phyloP scores from a whole-genome alignment of 2,329 filamentous ascomycete species.

The Alternaria solani region DNA sequence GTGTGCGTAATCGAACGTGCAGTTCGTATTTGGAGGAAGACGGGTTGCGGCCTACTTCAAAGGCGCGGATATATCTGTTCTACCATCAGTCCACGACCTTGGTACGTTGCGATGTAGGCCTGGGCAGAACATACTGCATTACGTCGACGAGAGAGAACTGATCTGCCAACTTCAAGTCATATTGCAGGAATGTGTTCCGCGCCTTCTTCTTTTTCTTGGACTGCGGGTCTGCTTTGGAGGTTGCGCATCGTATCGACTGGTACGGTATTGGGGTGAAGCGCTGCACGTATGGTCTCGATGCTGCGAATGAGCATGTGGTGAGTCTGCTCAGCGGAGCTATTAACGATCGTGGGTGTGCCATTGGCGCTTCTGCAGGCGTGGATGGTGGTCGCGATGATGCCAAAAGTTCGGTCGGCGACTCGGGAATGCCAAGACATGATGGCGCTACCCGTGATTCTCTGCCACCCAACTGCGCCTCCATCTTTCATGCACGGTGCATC shows the following conservation, averaged over 20 bases:
- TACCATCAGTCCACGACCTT: not conserved
- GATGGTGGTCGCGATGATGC: slow-evolving; percentile 17
- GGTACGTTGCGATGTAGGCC: not conserved
- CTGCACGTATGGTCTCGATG: slow-evolving; percentile 29
- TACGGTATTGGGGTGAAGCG: slow-evolving; percentile 38
- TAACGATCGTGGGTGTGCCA: slow-evolving; percentile 48
- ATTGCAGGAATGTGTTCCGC: slow-evolving; percentile 70
- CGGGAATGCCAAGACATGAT: slow-evolving; percentile 34
- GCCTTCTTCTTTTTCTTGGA: slow-evolving; percentile 66
- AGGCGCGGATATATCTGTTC: slow-evolving; percentile 83
- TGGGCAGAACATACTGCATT: slow-evolving; percentile 71
- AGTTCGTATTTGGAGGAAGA: slow-evolving; percentile 85
- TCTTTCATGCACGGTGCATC: not conserved
- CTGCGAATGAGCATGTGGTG: slow-evolving; percentile 29
- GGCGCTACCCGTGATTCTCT: not conserved
- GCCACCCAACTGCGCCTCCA: not conserved
- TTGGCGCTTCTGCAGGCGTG: slow-evolving; percentile 26
- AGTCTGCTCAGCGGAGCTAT: slow-evolving; percentile 46
- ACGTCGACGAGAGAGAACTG: slow-evolving; percentile 89
- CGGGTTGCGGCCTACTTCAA: slow-evolving; percentile 85
- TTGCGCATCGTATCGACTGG: slow-evolving; percentile 52
- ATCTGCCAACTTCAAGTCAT: slow-evolving; percentile 69
- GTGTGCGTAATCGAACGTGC: slow-evolving; percentile 80
- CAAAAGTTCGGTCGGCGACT: slow-evolving; percentile 38
- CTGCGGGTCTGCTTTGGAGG: slow-evolving; percentile 45